A percentile compares a stretch with the other conserved stretches of the same genome.
These are phyloP conservation scores for Boechera stricta DNA, from an alignment of 345 rosid species.

Conservation along the genomic window DNA sequence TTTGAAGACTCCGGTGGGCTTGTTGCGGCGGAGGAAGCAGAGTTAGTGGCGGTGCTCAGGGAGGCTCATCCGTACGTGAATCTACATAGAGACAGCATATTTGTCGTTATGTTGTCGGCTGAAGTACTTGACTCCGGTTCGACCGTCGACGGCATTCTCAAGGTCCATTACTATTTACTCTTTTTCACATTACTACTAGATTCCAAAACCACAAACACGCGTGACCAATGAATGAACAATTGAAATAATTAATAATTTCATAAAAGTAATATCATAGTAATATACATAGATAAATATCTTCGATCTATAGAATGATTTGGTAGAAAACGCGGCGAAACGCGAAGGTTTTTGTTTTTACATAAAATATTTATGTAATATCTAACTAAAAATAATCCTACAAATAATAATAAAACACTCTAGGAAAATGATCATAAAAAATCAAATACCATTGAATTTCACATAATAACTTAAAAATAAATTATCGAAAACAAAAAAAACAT, in stretches of 20 bases:
- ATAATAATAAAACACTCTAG: too few relatives aligned
- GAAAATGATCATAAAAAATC: too few relatives aligned
- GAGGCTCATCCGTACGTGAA: slow-evolving; percentile 42
- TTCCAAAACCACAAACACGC: not conserved
- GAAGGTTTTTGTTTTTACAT: too few relatives aligned
- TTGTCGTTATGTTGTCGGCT: slow-evolving; percentile 37
- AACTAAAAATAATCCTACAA: too few relatives aligned
- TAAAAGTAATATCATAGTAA: too few relatives aligned
- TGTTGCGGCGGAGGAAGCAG: slow-evolving; percentile 21
- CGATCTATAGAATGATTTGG: not conserved
- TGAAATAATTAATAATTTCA: not conserved
- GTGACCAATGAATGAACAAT: not conserved
- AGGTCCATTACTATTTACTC: slow-evolving; percentile 7
- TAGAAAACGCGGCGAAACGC: not conserved
- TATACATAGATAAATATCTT: not conserved
- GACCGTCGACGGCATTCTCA: slow-evolving; percentile 21
- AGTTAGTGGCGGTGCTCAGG: slow-evolving; percentile 26
- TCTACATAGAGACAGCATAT: slow-evolving; percentile 31
- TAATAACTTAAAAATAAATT: too few relatives aligned
- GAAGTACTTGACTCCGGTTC: slow-evolving; percentile 28
- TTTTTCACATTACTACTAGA: not conserved
- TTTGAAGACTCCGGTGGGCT: not conserved
- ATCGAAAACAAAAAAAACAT: too few relatives aligned
- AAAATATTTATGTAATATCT: too few relatives aligned
- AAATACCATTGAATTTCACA: not conserved